Evolutionary conservation across 163 green algal species (phyloP), one percentile per base, ranked within the genome.

Genomic region (Trebouxiophyceae sp.): DNA sequence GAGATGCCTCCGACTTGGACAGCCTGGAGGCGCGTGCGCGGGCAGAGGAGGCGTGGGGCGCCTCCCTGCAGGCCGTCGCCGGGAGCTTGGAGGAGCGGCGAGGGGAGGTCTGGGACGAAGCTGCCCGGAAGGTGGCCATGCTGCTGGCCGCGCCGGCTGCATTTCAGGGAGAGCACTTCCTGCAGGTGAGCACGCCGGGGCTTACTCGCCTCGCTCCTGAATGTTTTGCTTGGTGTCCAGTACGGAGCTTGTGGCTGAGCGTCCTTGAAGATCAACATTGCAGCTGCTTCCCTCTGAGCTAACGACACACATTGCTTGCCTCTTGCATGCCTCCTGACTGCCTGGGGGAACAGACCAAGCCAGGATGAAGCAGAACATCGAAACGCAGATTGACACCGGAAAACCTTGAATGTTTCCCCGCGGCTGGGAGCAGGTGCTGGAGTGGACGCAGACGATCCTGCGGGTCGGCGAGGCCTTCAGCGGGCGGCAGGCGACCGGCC

Each of bases 391-490:
- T n/a, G n/a, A n/a, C 54, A 33, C 12, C 24, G 19, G n/a, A n/a
- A n/a, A n/a, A n/a, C n/a, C n/a, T n/a, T n/a, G n/a, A n/a, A n/a
- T n/a, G n/a, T n/a, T n/a, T n/a, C n/a, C n/a, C n/a, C n/a, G n/a
- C n/a, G 54, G 4, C 54, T 8, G 8, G 26, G 16, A 1, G 5
- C 79, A 91, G 83, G 76, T 89, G 4, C 67, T 93, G 70, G 76
- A 85, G 23, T 83, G 78, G 77, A 88, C 77, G 33, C 74, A 86
- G 79, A 69, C 69, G 32, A 77, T 91, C 8, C 59, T 84, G 39
- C 62, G 44, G 23, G 62, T 78, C n/a, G 84, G 77, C 0, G 86
- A 94, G 75, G 79, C 82, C 1, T 94, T 94, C 62, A 77, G 70
- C n/a, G 70, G 77, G n/a, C 62, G 46, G 5, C 65, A 82, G 34